phyloP scores from a whole-genome alignment of 2,329 filamentous ascomycete species.

The Colletotrichum tropicale region DNA sequence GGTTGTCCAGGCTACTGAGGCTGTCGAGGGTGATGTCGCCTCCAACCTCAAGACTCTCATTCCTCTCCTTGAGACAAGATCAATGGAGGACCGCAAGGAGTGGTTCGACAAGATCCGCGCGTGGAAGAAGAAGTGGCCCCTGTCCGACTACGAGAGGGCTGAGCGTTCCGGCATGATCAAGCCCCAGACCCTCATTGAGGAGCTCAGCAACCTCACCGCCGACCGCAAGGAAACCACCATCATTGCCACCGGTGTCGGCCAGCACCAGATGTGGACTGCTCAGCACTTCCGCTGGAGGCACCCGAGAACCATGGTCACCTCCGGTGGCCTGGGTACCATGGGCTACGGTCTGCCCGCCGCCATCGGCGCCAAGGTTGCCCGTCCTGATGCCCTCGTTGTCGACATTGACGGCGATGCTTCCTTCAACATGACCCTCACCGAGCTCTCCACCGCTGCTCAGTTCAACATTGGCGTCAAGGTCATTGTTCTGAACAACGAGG shows the following conservation, averaged over 20 bases:
- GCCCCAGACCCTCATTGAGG: conserved; percentile 90
- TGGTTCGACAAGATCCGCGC: conserved; percentile 90
- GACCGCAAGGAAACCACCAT: conserved; percentile 82
- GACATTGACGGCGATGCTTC: conserved; percentile 99
- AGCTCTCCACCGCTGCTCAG: conserved; percentile 90
- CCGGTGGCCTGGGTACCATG: conserved; percentile 89
- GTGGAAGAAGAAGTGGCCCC: conserved; percentile 93
- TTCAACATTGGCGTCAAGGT: conserved; percentile 98
- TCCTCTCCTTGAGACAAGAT: conserved; percentile 69
- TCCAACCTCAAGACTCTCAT: conserved; percentile 78
- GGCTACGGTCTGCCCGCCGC: conserved; percentile 93
- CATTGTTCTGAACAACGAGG: conserved; percentile 94
- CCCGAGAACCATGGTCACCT: conserved; percentile 94
- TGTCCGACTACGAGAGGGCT: conserved; percentile 80
- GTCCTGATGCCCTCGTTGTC: conserved; percentile 80
- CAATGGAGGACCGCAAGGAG: conserved; percentile 70
- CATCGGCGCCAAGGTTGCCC: conserved; percentile 90
- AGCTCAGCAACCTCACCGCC: conserved; percentile 83
- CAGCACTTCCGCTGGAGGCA: conserved; percentile 96
- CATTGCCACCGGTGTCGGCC: conserved; percentile 92
- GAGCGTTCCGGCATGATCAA: conserved; percentile 83
- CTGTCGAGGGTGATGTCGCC: conserved; percentile 90
- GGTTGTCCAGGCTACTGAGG: conserved; percentile 94
- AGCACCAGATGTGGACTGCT: conserved; percentile 99
- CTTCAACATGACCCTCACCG: conserved; percentile 97